Evolutionary conservation across 305 asterid species (phyloP).

Genomic region (Plantago lanceolata): DNA sequence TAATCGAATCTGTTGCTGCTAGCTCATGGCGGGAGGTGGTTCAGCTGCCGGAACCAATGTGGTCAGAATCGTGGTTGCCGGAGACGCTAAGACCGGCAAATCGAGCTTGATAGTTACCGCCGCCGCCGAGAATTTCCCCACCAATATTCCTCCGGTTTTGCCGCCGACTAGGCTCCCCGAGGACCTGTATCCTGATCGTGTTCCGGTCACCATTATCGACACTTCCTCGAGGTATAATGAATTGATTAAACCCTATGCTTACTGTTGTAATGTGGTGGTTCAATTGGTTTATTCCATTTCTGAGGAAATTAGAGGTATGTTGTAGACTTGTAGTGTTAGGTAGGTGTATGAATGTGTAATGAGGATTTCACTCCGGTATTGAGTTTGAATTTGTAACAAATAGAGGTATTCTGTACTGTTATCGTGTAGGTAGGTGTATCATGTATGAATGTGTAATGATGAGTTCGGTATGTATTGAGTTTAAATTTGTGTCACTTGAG

Average conservation of each 20-base stretch:
- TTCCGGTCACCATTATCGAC: constrained; percentile 83
- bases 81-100: constrained; percentile 87
- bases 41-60: constrained; percentile 34
- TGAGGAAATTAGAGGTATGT: too few species aligned
- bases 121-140: constrained; percentile 66
- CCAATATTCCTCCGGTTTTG: constrained; percentile 69
- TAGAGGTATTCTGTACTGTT: too few species aligned
- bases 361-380: too few species aligned
- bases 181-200: constrained; percentile 81
- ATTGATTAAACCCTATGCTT: constrained; percentile 1
- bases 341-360: too few species aligned
- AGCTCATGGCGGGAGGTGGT: constrained; percentile 70
- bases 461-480: too few species aligned
- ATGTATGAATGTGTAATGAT: too few species aligned
- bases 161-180: constrained; percentile 93
- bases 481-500: background rate
- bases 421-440: too few species aligned
- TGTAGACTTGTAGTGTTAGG: too few species aligned
- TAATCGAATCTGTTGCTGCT: constrained; percentile 25
- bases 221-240: constrained; percentile 89
- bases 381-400: too few species aligned
- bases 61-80: constrained; percentile 83
- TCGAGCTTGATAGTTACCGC: constrained; percentile 85
- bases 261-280: too few species aligned
- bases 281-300: too few species aligned